Evolutionary conservation across 179 eudicot genomes (phyloP).

Genomic region (Vitellaria paradoxa): DNA sequence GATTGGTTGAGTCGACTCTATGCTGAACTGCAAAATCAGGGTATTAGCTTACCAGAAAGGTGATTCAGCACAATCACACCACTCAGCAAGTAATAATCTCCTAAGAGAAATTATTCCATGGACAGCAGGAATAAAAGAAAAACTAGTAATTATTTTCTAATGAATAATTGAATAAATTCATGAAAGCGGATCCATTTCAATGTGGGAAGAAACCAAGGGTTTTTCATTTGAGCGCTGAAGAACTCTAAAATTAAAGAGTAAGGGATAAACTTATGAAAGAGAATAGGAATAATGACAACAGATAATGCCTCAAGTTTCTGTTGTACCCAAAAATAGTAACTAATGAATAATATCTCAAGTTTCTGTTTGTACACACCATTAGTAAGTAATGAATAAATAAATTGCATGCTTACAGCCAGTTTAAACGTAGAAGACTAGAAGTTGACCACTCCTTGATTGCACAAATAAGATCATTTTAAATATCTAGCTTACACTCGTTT

Average conservation of each 20-base stretch:
- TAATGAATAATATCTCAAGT: background rate
- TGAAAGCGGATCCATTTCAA: no score
- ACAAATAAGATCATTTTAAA: no score
- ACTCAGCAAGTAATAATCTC: background rate
- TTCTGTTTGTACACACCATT: no score
- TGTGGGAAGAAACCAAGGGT: no score
- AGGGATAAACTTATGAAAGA: no score
- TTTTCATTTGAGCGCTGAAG: no score
- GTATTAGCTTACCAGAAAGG: conserved; percentile 86
- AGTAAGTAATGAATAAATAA: background rate
- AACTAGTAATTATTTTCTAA: conserved; percentile 9
- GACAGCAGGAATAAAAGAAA: conserved; percentile 11
- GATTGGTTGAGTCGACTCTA: conserved; percentile 56
- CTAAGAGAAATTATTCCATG: conserved; percentile 3
- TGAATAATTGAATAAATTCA: background rate
- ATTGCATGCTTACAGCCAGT: background rate
- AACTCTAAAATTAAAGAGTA: no score
- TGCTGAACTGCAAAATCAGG: conserved; percentile 67
- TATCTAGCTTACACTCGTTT: no score
- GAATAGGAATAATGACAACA: no score
- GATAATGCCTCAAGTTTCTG: no score
- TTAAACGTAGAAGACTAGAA: background rate
- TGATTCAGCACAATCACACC: conserved; percentile 20
- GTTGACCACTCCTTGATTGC: no score
- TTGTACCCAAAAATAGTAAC: no score